These are phyloP conservation scores for Fraxinus albicans DNA, from an alignment of 305 asterid species.

Conservation along the genomic window DNA sequence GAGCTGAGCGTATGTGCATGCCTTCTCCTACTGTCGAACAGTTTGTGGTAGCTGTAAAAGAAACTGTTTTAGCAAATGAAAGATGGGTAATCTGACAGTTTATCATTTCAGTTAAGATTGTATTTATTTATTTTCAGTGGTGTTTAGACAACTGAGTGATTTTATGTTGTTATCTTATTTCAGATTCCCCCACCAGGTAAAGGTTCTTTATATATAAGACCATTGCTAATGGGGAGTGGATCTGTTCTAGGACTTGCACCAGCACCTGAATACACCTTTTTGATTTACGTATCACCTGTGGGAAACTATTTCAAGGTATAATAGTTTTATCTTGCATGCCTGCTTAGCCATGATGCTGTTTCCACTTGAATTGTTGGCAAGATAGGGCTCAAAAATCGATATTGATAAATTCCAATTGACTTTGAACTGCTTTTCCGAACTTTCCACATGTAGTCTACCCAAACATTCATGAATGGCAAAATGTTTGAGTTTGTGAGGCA, in stretches of 20 bases:
- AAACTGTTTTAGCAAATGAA: constrained; percentile 81
- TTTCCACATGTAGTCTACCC: neutral
- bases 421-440: neutral
- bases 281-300: constrained; percentile 89
- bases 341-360: neutral
- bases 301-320: constrained; percentile 95
- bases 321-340: neutral
- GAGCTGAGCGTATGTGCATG: constrained; percentile 98
- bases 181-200: constrained; percentile 97
- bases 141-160: neutral
- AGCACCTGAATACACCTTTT: constrained; percentile 92
- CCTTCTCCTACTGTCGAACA: constrained; percentile 89
- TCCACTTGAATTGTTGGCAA: neutral
- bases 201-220: constrained; percentile 93
- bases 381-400: neutral
- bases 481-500: neutral
- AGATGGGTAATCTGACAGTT: constrained; percentile 74
- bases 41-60: constrained; percentile 82
- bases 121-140: constrained; percentile 2
- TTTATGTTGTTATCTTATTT: constrained; percentile 15
- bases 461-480: neutral
- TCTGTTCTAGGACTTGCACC: constrained; percentile 98
- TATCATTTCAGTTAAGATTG: constrained; percentile 1
- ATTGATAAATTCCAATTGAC: neutral
- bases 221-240: constrained; percentile 98